A percentile compares a stretch with the other conserved stretches of the same genome.
Evolutionary conservation across 495 filamentous ascomycete genomes (phyloP).

Genomic region (Niebla homalea): DNA sequence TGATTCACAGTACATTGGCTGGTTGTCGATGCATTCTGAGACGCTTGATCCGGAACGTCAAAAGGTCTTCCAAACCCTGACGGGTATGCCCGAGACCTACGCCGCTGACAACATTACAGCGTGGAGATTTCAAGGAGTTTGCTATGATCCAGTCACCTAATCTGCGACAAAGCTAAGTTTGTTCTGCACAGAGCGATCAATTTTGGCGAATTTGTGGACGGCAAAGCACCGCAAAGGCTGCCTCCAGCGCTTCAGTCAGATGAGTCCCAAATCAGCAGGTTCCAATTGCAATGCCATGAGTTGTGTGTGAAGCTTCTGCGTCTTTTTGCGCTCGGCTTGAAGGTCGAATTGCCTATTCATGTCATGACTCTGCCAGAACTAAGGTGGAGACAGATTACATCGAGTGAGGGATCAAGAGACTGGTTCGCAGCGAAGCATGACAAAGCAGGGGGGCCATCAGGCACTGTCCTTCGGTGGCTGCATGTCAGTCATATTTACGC

Average conservation of each 20-base stretch:
- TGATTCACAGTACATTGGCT: slow-evolving; percentile 57
- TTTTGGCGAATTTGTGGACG: slow-evolving; percentile 61
- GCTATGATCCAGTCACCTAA: slow-evolving; percentile 2
- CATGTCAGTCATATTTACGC: slow-evolving; percentile 27
- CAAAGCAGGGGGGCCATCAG: slow-evolving; percentile 42
- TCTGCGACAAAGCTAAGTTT: not conserved
- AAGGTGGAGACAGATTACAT: slow-evolving; percentile 32
- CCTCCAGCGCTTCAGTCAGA: slow-evolving; percentile 48
- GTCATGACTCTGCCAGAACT: not conserved
- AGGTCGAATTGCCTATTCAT: slow-evolving; percentile 27
- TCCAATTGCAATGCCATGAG: slow-evolving; percentile 54
- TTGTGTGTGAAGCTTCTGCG: slow-evolving; percentile 59
- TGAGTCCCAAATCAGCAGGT: slow-evolving; percentile 47
- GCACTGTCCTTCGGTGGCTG: slow-evolving; percentile 69
- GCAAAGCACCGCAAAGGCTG: slow-evolving; percentile 69
- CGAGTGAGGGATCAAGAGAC: slow-evolving; percentile 23
- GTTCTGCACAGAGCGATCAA: slow-evolving; percentile 63
- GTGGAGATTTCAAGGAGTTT: slow-evolving; percentile 90
- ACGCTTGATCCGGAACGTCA: slow-evolving; percentile 76
- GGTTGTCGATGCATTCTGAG: slow-evolving; percentile 80
- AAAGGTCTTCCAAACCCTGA: slow-evolving; percentile 37
- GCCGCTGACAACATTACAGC: slow-evolving; percentile 30
- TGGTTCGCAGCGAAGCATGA: slow-evolving; percentile 72
- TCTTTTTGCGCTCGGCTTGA: slow-evolving; percentile 63
- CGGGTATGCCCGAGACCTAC: not conserved